A percentile compares a stretch with the other conserved stretches of the same genome.
phyloP scores from a whole-genome alignment of 1,139 yeast species.

The Lodderomyces pseudojiufengensis region DNA sequence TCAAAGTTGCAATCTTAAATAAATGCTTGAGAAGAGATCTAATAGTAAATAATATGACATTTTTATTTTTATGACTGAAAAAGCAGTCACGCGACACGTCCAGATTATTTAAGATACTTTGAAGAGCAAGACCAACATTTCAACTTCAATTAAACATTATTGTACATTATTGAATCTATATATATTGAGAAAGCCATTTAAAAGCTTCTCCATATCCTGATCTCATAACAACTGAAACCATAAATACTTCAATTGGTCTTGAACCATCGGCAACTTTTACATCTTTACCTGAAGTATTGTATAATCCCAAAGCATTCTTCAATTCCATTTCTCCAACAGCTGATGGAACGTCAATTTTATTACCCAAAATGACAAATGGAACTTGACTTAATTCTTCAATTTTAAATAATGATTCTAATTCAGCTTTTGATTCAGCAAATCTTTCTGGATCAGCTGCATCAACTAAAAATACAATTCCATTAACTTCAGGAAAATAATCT shows the following conservation, averaged over 20 bases:
- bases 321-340: conserved; percentile 96
- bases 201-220: conserved; percentile 95
- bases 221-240: conserved; percentile 98
- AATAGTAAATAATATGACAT: no score
- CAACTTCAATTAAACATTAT: not conserved
- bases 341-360: conserved; percentile 89
- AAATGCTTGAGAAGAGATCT: not conserved
- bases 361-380: conserved; percentile 91
- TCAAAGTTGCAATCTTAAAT: conserved; percentile 1
- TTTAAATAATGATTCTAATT: conserved; percentile 85
- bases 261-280: conserved; percentile 68
- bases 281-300: conserved; percentile 79
- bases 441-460: conserved; percentile 98
- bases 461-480: conserved; percentile 93
- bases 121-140: no score
- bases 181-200: conserved; percentile 94
- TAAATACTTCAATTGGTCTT: conserved; percentile 93
- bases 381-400: conserved; percentile 87
- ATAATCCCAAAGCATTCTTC: conserved; percentile 84
- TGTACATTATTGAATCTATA: conserved; percentile 34
- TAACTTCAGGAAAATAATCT: conserved; percentile 98
- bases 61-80: no score
- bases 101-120: no score
- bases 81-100: no score
- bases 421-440: conserved; percentile 91